phyloP scores from a whole-genome alignment of 768 basidiomycete genomes.

The Suillus spraguei region DNA sequence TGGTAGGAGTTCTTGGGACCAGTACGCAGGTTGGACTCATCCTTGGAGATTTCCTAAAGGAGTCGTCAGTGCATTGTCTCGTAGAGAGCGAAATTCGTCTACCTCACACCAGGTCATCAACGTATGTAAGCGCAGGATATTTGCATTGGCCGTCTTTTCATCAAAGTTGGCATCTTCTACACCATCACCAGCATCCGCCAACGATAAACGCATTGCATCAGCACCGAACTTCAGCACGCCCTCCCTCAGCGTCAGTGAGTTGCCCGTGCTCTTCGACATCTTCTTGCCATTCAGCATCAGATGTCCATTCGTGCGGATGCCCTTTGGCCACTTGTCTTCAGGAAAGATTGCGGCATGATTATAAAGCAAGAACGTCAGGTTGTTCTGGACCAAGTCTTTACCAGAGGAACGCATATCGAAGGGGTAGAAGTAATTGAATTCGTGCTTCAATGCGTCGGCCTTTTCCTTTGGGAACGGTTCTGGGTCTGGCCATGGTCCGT shows the following conservation, averaged over 20 bases:
- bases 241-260: constrained; percentile 89
- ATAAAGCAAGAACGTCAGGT: constrained; percentile 93
- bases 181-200: constrained; percentile 97
- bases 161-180: constrained; percentile 99
- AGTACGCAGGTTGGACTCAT: constrained; percentile 67
- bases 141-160: constrained; percentile 96
- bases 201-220: constrained; percentile 86
- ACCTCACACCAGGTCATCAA: constrained; percentile 92
- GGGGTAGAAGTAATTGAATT: constrained; percentile 97
- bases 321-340: constrained; percentile 84
- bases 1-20: constrained; percentile 78
- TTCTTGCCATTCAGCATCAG: constrained; percentile 97
- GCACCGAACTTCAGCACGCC: constrained; percentile 95
- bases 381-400: constrained; percentile 95
- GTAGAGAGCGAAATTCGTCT: constrained; percentile 21
- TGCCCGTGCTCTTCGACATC: constrained; percentile 98
- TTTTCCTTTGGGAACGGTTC: constrained; percentile 74
- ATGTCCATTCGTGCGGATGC: constrained; percentile 96
- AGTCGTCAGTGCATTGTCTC: not conserved
- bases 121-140: constrained; percentile 91
- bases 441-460: constrained; percentile 82
- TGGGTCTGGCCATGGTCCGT: constrained; percentile 72
- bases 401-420: constrained; percentile 98
- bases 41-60: constrained; percentile 76
- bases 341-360: constrained; percentile 93